Evolutionary conservation across 2,329 filamentous ascomycete genomes (phyloP), one percentile per base, ranked within the genome.

Genomic region (Byssochlamys sp.): DNA sequence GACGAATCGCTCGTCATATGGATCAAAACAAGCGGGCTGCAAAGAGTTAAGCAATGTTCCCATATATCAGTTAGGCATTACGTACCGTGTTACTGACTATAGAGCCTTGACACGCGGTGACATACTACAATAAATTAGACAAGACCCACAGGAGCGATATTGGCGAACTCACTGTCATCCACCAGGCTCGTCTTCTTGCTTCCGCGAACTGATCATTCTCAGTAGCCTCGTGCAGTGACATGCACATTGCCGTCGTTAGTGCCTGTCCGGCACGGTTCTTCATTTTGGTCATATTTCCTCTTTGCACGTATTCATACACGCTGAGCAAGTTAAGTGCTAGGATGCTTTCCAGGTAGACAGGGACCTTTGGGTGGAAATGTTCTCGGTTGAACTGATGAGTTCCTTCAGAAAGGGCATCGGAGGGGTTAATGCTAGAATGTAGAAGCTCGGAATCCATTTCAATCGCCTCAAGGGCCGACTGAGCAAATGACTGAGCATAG

Each of bases 41-140:
- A 56, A 29, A 51, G 29, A 60, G 25, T 25, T 51, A 14, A 51
- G 49, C 24, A 10, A n/a, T n/a, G 66, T 24, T 29, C 11, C 25
- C 24, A 9, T 14, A 11, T 55, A 26, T 25, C 14, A 9, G 24
- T 7, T n/a, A 25, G 24, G 26, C 24, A 25, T 35, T 19, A 60
- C 70, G 60, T 71, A 78, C 77, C 60, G 73, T 75, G 57, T 78
- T 80, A 67, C 76, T 80, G 25, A 81, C 77, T 55, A 81, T 80
- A 1, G 78, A 75, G 10, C 73, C 76, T 63, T 82, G 80, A 49
- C 77, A 80, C 4, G 77, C 75, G 58, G 74, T 77, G 14, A 80
- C 73, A 58, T 81, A 82, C 69, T 78, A 28, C 2, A 7, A 26
- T 33, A 52, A 3, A 59, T 64, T 50, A 59, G 49, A 53, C 24